Conservation (phyloP, 495 filamentous ascomycete genomes). For the Penicillium steckii region DNA sequence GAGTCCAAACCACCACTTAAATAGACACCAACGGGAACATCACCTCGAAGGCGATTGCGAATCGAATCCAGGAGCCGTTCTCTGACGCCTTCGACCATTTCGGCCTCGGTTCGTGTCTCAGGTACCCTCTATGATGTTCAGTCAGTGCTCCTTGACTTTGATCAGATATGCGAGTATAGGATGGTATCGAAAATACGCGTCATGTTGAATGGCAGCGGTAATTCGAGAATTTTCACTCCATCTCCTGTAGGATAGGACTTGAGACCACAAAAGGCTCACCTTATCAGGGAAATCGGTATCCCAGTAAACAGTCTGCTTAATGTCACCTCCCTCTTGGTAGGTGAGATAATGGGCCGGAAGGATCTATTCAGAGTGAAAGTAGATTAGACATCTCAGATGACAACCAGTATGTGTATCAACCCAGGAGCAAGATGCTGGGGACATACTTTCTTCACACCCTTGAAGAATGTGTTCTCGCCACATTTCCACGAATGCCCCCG, state of each 20-base stretch:
- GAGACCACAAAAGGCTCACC: slow-evolving; percentile 28
- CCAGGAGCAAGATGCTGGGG: background rate
- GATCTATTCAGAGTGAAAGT: slow-evolving; percentile 17
- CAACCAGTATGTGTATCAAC: background rate
- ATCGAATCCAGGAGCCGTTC: slow-evolving; percentile 44
- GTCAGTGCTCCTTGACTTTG: no score
- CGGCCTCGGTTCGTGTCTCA: slow-evolving; percentile 37
- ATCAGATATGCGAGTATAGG: no score
- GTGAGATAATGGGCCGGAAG: slow-evolving; percentile 30
- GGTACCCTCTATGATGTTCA: slow-evolving; percentile 30
- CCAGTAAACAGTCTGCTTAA: slow-evolving; percentile 43
- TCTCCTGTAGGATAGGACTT: slow-evolving; percentile 6
- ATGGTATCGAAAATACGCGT: no score
- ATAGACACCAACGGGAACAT: slow-evolving; percentile 53
- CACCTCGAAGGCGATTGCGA: slow-evolving; percentile 47
- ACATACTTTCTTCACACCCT: slow-evolving; percentile 30
- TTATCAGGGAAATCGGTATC: slow-evolving; percentile 48
- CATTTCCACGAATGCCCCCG: slow-evolving; percentile 33
- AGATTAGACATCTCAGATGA: no score
- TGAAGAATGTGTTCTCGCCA: slow-evolving; percentile 43
- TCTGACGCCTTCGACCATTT: slow-evolving; percentile 46
- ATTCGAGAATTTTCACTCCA: no score
- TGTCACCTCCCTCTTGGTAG: slow-evolving; percentile 18
- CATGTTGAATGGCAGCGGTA: no score
- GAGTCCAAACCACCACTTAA: slow-evolving; percentile 55